Evolutionary conservation across 73 alveolate genomes (phyloP), one percentile per base, ranked within the genome.

Genomic region (Breviolum minutum): DNA sequence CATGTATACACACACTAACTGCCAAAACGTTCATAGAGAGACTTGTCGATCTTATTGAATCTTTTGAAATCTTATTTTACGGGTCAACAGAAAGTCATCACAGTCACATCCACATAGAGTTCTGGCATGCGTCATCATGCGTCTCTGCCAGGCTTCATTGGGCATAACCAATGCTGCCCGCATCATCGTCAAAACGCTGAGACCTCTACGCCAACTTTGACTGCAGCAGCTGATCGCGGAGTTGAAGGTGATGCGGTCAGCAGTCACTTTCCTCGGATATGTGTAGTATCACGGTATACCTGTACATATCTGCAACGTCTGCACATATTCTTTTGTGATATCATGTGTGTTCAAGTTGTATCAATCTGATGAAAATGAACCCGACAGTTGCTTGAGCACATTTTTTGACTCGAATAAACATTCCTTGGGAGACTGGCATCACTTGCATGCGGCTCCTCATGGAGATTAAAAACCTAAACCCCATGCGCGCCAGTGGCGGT

Each of bases 171-270:
- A 61, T 40, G 26, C 60, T 19, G 76, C 92, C 92, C 9, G 9
- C 77, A 63, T 86, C 94, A 63, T 80, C 6, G 30, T 27, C 22
- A 86, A 63, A 14, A 86, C 64, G 32, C 63, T 26, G 80, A 86
- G n/a, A 11, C 76, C 94, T 63, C 26, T n/a, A 11, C 20, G 27
- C 94, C 94, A 86, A 26, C 80, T 63, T 26, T 83, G 76, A n/a
- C 61, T 61, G 87, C 97, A 90, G 74, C 88, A 87, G 76, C 88
- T 70, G 97, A 90, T 90, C 77, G 22, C 97, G 19, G 97, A 40
- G 63, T 90, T 90, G 97, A 71, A 90, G 40, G 97, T 48, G n/a
- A 90, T 60, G 88, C 84, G 87, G 63, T 90, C 97, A 16, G 97
- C 88, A 30, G 26, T 63, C 73, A 90, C 97, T 71, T 27, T 70